phyloP scores from a whole-genome alignment of 345 rosid species.

The Rhizophora mangle region DNA sequence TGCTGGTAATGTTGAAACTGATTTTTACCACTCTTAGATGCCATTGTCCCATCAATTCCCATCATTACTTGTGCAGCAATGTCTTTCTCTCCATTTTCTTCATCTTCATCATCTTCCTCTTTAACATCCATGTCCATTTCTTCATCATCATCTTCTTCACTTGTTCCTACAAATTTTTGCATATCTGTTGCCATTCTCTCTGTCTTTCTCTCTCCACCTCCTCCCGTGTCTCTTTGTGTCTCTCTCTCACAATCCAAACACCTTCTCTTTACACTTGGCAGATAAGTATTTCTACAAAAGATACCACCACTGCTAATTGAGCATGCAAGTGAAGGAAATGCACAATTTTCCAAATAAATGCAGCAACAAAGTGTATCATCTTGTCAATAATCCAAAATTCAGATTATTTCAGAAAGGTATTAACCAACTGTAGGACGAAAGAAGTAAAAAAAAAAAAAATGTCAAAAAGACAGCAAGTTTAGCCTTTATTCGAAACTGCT shows the following conservation, averaged over 20 bases:
- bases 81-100: slow-evolving; percentile 50
- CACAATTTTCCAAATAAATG: slow-evolving; percentile 17
- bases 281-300: slow-evolving; percentile 15
- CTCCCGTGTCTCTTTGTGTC: neutral
- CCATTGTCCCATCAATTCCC: slow-evolving; percentile 44
- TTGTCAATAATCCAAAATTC: slow-evolving; percentile 21
- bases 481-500: neutral
- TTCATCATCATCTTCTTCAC: slow-evolving; percentile 94
- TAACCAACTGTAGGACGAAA: slow-evolving; percentile 4
- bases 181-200: slow-evolving; percentile 71
- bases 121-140: slow-evolving; percentile 86
- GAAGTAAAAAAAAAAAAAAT: neutral
- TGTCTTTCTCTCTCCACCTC: neutral
- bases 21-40: slow-evolving; percentile 42
- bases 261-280: slow-evolving; percentile 19
- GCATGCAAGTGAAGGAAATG: slow-evolving; percentile 11
- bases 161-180: slow-evolving; percentile 64
- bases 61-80: slow-evolving; percentile 39
- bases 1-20: slow-evolving; percentile 62
- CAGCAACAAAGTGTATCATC: slow-evolving; percentile 10
- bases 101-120: slow-evolving; percentile 75
- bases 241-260: slow-evolving; percentile 9
- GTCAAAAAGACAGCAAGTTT: slow-evolving; percentile 9
- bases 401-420: slow-evolving; percentile 11
- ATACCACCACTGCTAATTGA: slow-evolving; percentile 21